Conservation (phyloP, 306 rosid species). For the Quercus agrifolia region DNA sequence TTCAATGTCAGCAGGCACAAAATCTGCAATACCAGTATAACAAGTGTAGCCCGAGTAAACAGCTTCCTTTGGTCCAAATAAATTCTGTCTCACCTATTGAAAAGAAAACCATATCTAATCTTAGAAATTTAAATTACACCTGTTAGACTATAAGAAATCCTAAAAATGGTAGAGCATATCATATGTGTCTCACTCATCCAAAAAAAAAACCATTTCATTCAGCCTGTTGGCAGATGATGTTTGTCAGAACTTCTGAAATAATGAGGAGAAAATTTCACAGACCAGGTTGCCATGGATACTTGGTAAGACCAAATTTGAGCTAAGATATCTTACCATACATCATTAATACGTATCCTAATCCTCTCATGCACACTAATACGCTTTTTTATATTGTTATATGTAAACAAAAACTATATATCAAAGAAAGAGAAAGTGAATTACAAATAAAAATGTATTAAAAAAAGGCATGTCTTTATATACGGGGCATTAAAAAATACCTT, state of each 20-base stretch:
- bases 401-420: neutral
- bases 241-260: neutral
- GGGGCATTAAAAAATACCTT: slow-evolving; percentile 46
- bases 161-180: neutral
- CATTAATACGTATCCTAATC: neutral
- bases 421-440: neutral
- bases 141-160: neutral
- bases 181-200: neutral
- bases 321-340: slow-evolving; percentile 2
- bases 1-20: slow-evolving; percentile 87
- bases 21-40: slow-evolving; percentile 94
- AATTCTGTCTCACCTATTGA: slow-evolving; percentile 71
- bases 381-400: neutral
- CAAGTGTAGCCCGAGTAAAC: slow-evolving; percentile 90
- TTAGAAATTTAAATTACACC: neutral
- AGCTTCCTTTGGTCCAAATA: slow-evolving; percentile 70
- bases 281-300: neutral
- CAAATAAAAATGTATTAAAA: neutral
- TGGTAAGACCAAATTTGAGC: neutral
- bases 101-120: neutral
- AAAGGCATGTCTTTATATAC: neutral
- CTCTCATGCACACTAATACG: neutral
- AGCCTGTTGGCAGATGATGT: neutral
- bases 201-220: neutral
- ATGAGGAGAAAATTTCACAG: neutral